Percentiles rank a stretch among this genome's conserved stretches.
phyloP scores from a whole-genome alignment of 805 yeast species.

The Lipomyces lipofer region DNA sequence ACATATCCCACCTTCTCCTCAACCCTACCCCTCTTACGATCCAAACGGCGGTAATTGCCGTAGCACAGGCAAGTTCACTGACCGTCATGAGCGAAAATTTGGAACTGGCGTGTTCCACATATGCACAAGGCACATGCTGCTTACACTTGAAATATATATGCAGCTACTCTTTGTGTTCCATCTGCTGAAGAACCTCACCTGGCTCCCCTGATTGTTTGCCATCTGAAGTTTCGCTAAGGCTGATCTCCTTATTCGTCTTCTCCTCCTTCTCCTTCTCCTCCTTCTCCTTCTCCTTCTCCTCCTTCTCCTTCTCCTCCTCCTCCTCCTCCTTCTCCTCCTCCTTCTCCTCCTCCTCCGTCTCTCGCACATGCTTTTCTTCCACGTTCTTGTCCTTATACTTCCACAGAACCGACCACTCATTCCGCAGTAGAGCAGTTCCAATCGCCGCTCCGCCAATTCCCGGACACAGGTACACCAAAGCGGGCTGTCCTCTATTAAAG shows the following conservation, averaged over 20 bases:
- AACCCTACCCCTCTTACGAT: too few relatives aligned
- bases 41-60: too few relatives aligned
- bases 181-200: too few relatives aligned
- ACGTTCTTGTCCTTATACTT: constrained; percentile 24
- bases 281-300: not conserved
- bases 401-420: constrained; percentile 21
- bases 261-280: not conserved
- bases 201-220: too few relatives aligned
- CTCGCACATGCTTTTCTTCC: constrained; percentile 35
- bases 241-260: not conserved
- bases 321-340: not conserved
- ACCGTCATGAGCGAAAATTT: too few relatives aligned
- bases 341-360: constrained; percentile 8
- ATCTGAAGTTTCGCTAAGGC: not conserved
- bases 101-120: too few relatives aligned
- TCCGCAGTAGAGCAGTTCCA: constrained; percentile 9
- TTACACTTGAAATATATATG: too few relatives aligned
- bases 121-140: too few relatives aligned
- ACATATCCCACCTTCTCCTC: too few relatives aligned
- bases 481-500: constrained; percentile 61
- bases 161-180: too few relatives aligned
- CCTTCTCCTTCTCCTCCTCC: not conserved
- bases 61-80: too few relatives aligned
- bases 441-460: constrained; percentile 28
- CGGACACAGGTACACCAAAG: constrained; percentile 65